A percentile compares a stretch with the other conserved stretches of the same genome.
Conservation (phyloP, 2,329 filamentous ascomycete species). For the Xylogone sp. region DNA sequence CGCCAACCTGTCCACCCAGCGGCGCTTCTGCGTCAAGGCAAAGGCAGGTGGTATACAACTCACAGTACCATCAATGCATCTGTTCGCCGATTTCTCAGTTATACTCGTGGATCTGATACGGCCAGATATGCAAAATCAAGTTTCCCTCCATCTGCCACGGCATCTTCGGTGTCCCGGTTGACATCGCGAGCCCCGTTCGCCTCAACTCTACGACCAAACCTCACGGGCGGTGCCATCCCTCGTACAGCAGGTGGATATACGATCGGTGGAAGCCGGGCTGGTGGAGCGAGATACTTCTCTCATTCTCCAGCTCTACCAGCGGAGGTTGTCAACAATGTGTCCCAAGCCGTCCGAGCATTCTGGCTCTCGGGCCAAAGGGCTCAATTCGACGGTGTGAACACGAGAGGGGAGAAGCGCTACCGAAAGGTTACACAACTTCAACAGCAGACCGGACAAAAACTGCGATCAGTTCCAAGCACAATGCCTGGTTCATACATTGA, state of each 20-base stretch:
- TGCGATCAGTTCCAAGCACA: slow-evolving; percentile 54
- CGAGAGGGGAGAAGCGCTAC: slow-evolving; percentile 74
- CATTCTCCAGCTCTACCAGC: slow-evolving; percentile 81
- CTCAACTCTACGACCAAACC: slow-evolving; percentile 81
- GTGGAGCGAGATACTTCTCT: slow-evolving; percentile 82
- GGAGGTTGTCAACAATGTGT: slow-evolving; percentile 94
- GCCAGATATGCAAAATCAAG: slow-evolving; percentile 45
- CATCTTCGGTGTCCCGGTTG: slow-evolving; percentile 54
- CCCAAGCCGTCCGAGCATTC: slow-evolving; percentile 86
- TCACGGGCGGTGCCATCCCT: slow-evolving; percentile 82
- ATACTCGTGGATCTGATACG: slow-evolving; percentile 22
- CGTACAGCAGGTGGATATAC: slow-evolving; percentile 88
- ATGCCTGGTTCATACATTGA: slow-evolving; percentile 78
- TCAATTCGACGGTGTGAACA: slow-evolving; percentile 75
- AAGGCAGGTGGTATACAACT: slow-evolving; percentile 61
- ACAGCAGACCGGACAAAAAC: slow-evolving; percentile 66
- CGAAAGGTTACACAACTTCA: slow-evolving; percentile 72
- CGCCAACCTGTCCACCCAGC: slow-evolving; percentile 54
- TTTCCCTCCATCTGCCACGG: slow-evolving; percentile 53
- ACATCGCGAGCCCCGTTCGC: slow-evolving; percentile 82
- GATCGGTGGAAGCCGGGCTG: slow-evolving; percentile 63
- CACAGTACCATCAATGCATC: slow-evolving; percentile 48
- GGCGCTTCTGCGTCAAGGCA: slow-evolving; percentile 59
- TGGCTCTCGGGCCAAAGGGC: slow-evolving; percentile 87
- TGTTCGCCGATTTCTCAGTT: slow-evolving; percentile 34